Evolutionary conservation across 176 grass and related monocot genomes (phyloP).

Genomic region (Avena atlantica): DNA sequence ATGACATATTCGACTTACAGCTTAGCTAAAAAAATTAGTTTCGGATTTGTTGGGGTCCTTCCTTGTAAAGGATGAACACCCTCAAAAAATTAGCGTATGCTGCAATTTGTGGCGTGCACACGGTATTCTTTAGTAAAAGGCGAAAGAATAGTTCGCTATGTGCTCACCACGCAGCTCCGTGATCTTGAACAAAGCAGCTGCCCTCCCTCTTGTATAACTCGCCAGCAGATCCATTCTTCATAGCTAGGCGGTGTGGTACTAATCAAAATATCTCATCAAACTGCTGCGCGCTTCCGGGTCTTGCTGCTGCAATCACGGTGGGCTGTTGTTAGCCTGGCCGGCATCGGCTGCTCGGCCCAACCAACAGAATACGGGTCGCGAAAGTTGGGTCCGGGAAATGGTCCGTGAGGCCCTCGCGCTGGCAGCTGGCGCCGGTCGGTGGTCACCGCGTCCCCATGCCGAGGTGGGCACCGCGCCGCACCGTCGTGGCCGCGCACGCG

Average conservation of each 20-base stretch:
- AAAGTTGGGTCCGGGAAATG: not conserved
- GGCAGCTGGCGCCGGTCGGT: not conserved
- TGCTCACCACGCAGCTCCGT: conserved; percentile 56
- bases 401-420: not conserved
- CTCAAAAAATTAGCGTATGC: conserved; percentile 53
- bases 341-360: not conserved
- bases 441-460: not conserved
- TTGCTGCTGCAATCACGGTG: not conserved
- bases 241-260: not conserved
- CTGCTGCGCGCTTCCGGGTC: too few species aligned
- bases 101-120: conserved; percentile 49
- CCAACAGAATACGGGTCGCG: too few species aligned
- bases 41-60: not conserved
- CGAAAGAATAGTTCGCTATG: conserved; percentile 73
- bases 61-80: not conserved
- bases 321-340: not conserved
- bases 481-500: not conserved
- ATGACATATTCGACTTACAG: not conserved
- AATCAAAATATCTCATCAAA: not conserved
- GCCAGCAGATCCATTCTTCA: not conserved
- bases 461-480: too few species aligned
- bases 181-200: fast-evolving
- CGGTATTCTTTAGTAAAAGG: conserved; percentile 81
- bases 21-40: too few species aligned
- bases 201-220: not conserved